phyloP scores from a whole-genome alignment of 768 basidiomycete species.

The Lyophyllum atratum region DNA sequence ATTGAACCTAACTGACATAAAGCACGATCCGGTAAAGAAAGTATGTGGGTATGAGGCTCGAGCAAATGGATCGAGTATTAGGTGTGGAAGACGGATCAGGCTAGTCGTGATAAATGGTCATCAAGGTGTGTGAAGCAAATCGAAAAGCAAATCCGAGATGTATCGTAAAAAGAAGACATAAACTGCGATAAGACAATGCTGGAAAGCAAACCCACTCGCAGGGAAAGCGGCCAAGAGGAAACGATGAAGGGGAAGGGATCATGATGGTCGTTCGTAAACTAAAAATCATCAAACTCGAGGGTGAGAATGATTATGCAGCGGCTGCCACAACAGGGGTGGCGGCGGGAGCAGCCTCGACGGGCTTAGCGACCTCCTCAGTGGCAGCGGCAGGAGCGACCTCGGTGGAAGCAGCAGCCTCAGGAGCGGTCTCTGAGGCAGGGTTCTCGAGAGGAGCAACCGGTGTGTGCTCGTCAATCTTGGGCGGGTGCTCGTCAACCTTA shows the following conservation, averaged over 20 bases:
- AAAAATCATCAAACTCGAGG: slow-evolving; percentile 22
- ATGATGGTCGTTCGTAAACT: slow-evolving; percentile 49
- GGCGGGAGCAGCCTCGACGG: slow-evolving; percentile 50
- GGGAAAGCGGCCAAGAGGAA: slow-evolving; percentile 27
- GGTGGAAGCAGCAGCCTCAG: slow-evolving; percentile 30
- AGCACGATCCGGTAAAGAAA: slow-evolving; percentile 60
- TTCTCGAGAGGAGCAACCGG: slow-evolving; percentile 86
- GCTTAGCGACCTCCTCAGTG: slow-evolving; percentile 31
- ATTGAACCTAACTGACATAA: slow-evolving; percentile 55
- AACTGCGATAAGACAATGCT: slow-evolving; percentile 20
- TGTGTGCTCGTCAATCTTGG: slow-evolving; percentile 81
- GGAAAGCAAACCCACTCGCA: neutral
- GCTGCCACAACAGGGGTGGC: slow-evolving; percentile 74
- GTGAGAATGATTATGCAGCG: slow-evolving; percentile 59
- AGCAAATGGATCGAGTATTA: slow-evolving; percentile 68
- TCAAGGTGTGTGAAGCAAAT: slow-evolving; percentile 46
- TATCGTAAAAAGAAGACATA: slow-evolving; percentile 42
- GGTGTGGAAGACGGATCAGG: slow-evolving; percentile 60
- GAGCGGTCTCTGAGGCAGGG: slow-evolving; percentile 55
- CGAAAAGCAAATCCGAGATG: slow-evolving; percentile 63
- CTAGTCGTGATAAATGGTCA: slow-evolving; percentile 63
- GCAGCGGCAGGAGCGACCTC: slow-evolving; percentile 34
- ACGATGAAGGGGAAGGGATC: slow-evolving; percentile 30
- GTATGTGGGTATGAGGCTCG: slow-evolving; percentile 61
- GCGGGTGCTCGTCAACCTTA: slow-evolving; percentile 89